Evolutionary conservation across 73 alveolate species (phyloP), one percentile per base, ranked within the genome.

Genomic region (Paramecium bursaria): DNA sequence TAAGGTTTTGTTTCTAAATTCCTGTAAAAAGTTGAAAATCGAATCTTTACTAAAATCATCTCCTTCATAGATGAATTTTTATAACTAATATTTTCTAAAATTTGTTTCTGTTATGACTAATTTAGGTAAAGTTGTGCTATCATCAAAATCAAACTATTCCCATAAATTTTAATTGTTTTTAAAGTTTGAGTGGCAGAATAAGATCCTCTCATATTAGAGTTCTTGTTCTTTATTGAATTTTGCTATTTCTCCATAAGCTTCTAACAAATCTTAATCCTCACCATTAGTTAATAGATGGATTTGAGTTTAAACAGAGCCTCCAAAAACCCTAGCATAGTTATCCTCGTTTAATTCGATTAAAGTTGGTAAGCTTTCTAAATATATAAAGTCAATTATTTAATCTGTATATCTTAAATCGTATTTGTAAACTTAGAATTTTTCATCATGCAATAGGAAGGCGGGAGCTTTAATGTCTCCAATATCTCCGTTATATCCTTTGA

Each of bases 41-140:
- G 82, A 21, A 39, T 67, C 82, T 67, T 42, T 10, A 42, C 44
- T 67, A 10, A 67, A 21, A 7, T 42, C 33, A 39, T 67, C 82
- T 9, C 39, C 19, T 15, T 67, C 19, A 6, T 57, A 67, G 5
- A 67, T 67, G 44, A 39, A 67, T 67, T 67, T 67, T 67, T 33
- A 44, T 39, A 67, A 42, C 44, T 67, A 30, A 67, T 67, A 67
- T 67, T 67, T 67, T 67, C 82, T 67, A 42, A 67, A 67, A 15
- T 67, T 67, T 15, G 55, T 67, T 67, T 67, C 82, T 39, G 82
- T 67, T 11, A 67, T 33, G 13, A 67, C 82, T 31, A 67, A 26
- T 35, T 67, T 4, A 39, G 82, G 82, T 9, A 33, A 39, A 2
- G 33, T 15, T 14, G 82, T 67, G 1, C 26, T 11, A 25, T 67